Base-by-base conservation (phyloP, 805 yeast genomes). In the Candida yuanshanica region DNA sequence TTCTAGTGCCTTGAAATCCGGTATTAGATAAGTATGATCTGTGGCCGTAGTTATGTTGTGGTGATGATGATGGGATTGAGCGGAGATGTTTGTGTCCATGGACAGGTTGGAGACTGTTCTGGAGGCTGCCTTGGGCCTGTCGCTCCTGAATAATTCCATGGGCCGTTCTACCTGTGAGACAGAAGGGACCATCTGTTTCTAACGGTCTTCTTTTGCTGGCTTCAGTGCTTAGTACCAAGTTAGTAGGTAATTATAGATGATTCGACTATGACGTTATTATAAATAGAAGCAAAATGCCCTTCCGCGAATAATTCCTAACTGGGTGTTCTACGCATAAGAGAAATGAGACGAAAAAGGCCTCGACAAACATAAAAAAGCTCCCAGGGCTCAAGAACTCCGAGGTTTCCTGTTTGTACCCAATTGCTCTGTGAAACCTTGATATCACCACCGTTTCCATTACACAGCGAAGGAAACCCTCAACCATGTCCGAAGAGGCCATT, bases 1-100 rank as follows among this genome's bases (percentile, higher is more conserved):
- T 25, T 69, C 68, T 17, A 78, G 64, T 0, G 83, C 81, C 39
- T 70, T 69, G 42, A 72, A 65, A 53, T 82, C 88, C 0, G 87
- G 85, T 35, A 81, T 65, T 3, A 70, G 48, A 37, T 59, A 67
- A 7, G 52, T 46, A 3, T 40, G 31, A 5, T 38, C 43, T 4
- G 17, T 14, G 4, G 31, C 16, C 8, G n/a, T 16, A 14, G 16
- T 10, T 6, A 7, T 13, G 29, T 26, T 16, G 14, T 26, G 29
- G 14, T 25, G 29, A 24, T 24, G 27, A 24, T 24, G 10, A 10
- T 24, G 27, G 13, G 13, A n/a, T n/a, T n/a, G n/a, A 27, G 17
- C 4, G 4, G 31, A 8, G 4, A 14, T 10, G 16, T 27, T 27
- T 8, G 31, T 14, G 18, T 27, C 14, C 18, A 27, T 7, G 3